phyloP scores from a whole-genome alignment of 1,284 basidiomycete genomes.

The Waitea zeae region DNA sequence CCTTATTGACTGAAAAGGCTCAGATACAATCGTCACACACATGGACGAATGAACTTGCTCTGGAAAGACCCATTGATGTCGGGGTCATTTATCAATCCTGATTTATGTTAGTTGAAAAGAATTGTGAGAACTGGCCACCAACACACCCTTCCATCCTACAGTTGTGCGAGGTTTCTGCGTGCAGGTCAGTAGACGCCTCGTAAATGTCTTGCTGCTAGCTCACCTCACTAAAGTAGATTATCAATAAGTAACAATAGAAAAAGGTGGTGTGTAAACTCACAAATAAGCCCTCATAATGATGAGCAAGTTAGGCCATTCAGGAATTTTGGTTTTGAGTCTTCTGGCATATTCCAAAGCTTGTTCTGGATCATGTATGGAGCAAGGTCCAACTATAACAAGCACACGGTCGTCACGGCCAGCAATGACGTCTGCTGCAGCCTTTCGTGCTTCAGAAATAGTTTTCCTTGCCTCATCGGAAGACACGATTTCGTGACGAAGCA shows the following conservation, averaged over 20 bases:
- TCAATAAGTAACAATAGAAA: conserved; percentile 5
- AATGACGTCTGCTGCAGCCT: conserved; percentile 60
- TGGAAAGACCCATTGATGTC: conserved; percentile 89
- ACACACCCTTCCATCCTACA: conserved; percentile 79
- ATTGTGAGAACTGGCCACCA: conserved; percentile 86
- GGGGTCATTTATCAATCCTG: conserved; percentile 70
- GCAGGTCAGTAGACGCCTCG: no score
- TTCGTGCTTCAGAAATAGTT: conserved; percentile 70
- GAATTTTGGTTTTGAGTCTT: conserved; percentile 54
- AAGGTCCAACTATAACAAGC: conserved; percentile 87
- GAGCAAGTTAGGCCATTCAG: conserved; percentile 61
- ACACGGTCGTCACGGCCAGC: conserved; percentile 74
- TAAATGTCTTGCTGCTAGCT: conserved; percentile 3
- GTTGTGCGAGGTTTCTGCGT: conserved; percentile 73
- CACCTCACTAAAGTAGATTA: conserved; percentile 34
- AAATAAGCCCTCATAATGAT: conserved; percentile 97
- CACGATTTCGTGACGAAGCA: conserved; percentile 74
- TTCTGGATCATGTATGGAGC: conserved; percentile 84
- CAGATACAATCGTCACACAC: neutral
- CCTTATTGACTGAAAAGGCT: conserved; percentile 30
- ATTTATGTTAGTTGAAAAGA: conserved; percentile 47
- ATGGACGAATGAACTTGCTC: conserved; percentile 48
- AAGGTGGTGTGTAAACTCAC: conserved; percentile 22
- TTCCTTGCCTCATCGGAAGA: conserved; percentile 36
- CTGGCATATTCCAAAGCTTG: conserved; percentile 86